Evolutionary conservation across 1,284 basidiomycete species (phyloP).

Genomic region (Tremellales sp.): DNA sequence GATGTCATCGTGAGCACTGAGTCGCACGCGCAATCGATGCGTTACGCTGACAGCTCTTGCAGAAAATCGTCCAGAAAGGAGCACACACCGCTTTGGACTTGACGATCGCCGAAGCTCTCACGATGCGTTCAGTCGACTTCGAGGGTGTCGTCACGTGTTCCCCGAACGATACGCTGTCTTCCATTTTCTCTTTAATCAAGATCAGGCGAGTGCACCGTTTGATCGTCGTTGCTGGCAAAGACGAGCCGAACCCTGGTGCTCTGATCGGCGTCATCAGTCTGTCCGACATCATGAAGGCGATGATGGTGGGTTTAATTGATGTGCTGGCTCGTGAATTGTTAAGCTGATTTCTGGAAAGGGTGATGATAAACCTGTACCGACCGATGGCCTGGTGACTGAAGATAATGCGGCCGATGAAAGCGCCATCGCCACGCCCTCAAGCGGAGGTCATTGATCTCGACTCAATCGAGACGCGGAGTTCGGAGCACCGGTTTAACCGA

Average conservation of each 20-base stretch:
- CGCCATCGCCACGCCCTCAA: not conserved
- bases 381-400: constrained; percentile 23
- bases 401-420: not conserved
- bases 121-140: constrained; percentile 86
- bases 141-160: constrained; percentile 95
- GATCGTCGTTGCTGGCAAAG: constrained; percentile 69
- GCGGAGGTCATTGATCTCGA: too few relatives aligned
- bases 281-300: constrained; percentile 82
- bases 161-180: constrained; percentile 87
- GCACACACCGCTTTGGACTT: constrained; percentile 92
- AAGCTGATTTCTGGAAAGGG: not conserved
- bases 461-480: too few relatives aligned
- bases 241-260: constrained; percentile 55
- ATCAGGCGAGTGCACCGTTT: constrained; percentile 89
- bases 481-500: too few relatives aligned
- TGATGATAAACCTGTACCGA: constrained; percentile 1
- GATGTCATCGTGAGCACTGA: constrained; percentile 88
- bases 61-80: constrained; percentile 92
- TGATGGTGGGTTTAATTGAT: constrained; percentile 60
- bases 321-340: too few relatives aligned
- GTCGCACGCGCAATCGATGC: not conserved
- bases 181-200: constrained; percentile 85
- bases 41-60: constrained; percentile 1
- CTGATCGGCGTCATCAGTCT: constrained; percentile 85
- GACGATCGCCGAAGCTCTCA: constrained; percentile 90